Evolutionary conservation across 2,329 filamentous ascomycete genomes (phyloP).

Genomic region (Fusarium pseudoanthophilum): DNA sequence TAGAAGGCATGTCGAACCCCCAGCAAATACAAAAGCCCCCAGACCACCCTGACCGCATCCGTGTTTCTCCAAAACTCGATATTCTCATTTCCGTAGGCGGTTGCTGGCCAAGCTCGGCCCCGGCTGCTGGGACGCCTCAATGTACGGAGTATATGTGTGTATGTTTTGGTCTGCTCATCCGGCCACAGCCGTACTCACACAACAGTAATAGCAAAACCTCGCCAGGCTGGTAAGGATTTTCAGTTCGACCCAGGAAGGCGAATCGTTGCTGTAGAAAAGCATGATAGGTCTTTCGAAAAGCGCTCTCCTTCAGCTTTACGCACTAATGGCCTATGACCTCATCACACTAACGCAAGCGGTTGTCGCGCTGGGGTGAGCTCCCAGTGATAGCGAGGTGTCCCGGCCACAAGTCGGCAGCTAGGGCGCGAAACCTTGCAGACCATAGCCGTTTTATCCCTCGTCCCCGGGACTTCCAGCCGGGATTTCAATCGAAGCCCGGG

Average conservation of each 20-base stretch:
- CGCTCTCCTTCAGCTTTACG: not conserved
- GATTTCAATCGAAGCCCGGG: conserved; percentile 1
- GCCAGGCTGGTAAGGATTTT: not conserved
- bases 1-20: conserved; percentile 18
- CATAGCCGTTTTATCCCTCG: conserved; percentile 29
- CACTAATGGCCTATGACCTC: conserved; percentile 38
- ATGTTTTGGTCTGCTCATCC: not conserved
- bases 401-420: conserved; percentile 41
- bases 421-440: conserved; percentile 32
- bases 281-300: conserved; percentile 5
- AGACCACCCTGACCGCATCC: not conserved
- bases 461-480: conserved; percentile 28
- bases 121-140: not conserved
- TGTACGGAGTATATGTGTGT: not conserved
- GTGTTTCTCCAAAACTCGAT: not conserved
- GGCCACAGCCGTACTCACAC: not conserved
- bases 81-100: not conserved
- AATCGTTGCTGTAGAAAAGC: conserved; percentile 8
- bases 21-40: not conserved
- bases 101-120: conserved; percentile 3
- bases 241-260: not conserved
- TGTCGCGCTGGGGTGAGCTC: conserved; percentile 31
- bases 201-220: not conserved
- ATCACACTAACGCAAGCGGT: conserved; percentile 37
- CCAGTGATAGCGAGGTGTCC: conserved; percentile 26